Conservation (phyloP, 371 early-diverging fungal species). For the Mucor indicus region DNA sequence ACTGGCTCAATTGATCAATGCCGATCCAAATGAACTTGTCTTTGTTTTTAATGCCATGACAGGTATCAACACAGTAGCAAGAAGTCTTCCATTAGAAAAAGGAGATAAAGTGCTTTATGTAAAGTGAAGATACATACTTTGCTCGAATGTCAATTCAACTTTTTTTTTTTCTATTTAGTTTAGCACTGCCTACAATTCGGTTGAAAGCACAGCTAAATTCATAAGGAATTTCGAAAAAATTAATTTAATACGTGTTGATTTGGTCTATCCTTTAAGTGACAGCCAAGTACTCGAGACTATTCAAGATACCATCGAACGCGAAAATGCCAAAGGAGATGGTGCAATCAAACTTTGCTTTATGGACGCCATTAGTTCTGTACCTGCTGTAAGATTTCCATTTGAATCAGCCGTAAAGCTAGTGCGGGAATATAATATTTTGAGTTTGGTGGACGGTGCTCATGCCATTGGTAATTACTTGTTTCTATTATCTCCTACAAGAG, state of each 20-base stretch:
- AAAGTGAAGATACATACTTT: slow-evolving; percentile 1
- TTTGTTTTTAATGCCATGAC: slow-evolving; percentile 39
- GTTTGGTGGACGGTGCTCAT: slow-evolving; percentile 74
- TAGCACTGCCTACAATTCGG: slow-evolving; percentile 48
- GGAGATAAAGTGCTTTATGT: slow-evolving; percentile 42
- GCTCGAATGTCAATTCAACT: background rate
- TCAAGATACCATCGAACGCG: slow-evolving; percentile 22
- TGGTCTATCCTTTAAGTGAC: slow-evolving; percentile 33
- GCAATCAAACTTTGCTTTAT: slow-evolving; percentile 49
- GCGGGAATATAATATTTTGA: slow-evolving; percentile 47
- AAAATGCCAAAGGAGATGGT: slow-evolving; percentile 31
- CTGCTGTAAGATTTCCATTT: slow-evolving; percentile 58
- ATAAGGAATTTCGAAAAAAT: slow-evolving; percentile 27
- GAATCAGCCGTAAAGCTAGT: slow-evolving; percentile 50
- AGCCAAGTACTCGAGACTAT: slow-evolving; percentile 23
- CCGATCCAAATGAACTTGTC: slow-evolving; percentile 35
- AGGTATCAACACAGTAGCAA: slow-evolving; percentile 38
- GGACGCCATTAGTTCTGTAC: slow-evolving; percentile 59
- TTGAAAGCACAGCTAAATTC: slow-evolving; percentile 36
- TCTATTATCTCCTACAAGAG: background rate
- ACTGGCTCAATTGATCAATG: slow-evolving; percentile 25
- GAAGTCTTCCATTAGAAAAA: slow-evolving; percentile 38
- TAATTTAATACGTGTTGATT: slow-evolving; percentile 28
- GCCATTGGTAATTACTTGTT: slow-evolving; percentile 53
- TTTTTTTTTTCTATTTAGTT: slow-evolving; percentile 26